These are phyloP conservation scores for Sorghum bicolor DNA, from an alignment of 176 grass and related monocot genomes.

Conservation along the genomic window DNA sequence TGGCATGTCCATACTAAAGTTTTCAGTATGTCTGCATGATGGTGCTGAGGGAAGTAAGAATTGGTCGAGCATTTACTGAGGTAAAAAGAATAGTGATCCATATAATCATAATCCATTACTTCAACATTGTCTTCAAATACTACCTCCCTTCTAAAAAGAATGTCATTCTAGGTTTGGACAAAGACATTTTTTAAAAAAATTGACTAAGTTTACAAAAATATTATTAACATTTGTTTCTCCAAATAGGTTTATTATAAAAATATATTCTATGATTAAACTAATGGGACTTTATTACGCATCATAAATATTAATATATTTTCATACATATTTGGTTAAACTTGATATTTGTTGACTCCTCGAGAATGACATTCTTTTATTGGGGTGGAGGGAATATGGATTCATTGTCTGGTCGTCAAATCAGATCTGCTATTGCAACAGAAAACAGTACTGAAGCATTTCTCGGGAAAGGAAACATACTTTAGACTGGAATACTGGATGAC, in stretches of 20 bases:
- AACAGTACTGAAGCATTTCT: conserved; percentile 14
- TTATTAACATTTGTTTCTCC: no score
- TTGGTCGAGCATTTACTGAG: not conserved
- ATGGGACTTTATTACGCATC: not conserved
- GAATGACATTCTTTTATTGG: not conserved
- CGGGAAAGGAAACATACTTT: not conserved
- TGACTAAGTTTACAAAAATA: no score
- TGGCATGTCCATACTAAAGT: not conserved
- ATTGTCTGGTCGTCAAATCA: conserved; percentile 2
- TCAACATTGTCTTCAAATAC: not conserved
- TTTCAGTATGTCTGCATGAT: not conserved
- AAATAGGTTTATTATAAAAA: no score
- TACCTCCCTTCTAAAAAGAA: no score
- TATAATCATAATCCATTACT: not conserved
- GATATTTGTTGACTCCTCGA: not conserved
- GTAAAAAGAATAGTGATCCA: not conserved
- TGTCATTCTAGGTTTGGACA: no score
- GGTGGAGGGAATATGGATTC: not conserved
- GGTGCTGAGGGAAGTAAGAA: not conserved
- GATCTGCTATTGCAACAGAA: not conserved
- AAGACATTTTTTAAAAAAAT: no score
- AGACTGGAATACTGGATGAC: not conserved
- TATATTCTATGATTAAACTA: not conserved
- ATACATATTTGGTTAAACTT: not conserved
- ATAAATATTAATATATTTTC: not conserved